Percentiles rank a stretch among this genome's conserved stretches.
phyloP scores from a whole-genome alignment of 345 rosid species.

The Citrus mangshanensis region DNA sequence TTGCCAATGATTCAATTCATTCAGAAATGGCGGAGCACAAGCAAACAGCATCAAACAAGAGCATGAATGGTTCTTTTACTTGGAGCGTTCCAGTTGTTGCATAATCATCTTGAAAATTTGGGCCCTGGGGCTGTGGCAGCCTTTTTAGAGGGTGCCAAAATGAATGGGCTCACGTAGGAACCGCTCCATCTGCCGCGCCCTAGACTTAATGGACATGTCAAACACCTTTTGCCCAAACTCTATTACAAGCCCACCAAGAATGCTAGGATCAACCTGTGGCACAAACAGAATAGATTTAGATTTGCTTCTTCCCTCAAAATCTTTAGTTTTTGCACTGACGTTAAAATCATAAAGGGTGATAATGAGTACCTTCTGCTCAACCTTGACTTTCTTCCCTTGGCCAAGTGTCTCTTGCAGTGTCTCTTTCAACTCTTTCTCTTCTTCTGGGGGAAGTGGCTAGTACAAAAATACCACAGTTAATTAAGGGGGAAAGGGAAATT shows the following conservation, averaged over 20 bases:
- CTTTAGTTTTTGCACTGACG: background rate
- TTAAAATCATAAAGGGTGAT: background rate
- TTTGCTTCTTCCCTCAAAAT: background rate
- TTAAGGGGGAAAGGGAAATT: background rate
- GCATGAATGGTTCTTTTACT: conserved; percentile 5
- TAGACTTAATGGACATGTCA: conserved; percentile 91
- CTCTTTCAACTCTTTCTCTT: conserved; percentile 84
- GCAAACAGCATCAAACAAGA: conserved; percentile 11
- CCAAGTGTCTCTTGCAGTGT: conserved; percentile 77
- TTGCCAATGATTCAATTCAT: conserved; percentile 21
- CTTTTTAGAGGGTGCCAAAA: conserved; percentile 33
- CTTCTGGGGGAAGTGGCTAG: conserved; percentile 83
- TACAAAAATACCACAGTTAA: conserved; percentile 5
- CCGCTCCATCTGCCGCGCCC: conserved; percentile 95
- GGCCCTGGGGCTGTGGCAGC: background rate
- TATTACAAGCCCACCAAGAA: conserved; percentile 85
- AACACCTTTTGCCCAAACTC: conserved; percentile 87
- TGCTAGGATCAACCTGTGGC: conserved; percentile 89
- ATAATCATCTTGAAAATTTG: conserved; percentile 4
- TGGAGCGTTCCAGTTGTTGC: conserved; percentile 3
- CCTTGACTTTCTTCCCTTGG: conserved; percentile 63
- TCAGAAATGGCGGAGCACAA: conserved; percentile 10
- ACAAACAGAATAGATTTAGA: background rate
- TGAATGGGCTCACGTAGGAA: conserved; percentile 71
- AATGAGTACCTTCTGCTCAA: conserved; percentile 76